Percentiles rank a stretch among this genome's conserved stretches.
Evolutionary conservation across 768 basidiomycete genomes (phyloP).

Genomic region (Agrocybe pediades): DNA sequence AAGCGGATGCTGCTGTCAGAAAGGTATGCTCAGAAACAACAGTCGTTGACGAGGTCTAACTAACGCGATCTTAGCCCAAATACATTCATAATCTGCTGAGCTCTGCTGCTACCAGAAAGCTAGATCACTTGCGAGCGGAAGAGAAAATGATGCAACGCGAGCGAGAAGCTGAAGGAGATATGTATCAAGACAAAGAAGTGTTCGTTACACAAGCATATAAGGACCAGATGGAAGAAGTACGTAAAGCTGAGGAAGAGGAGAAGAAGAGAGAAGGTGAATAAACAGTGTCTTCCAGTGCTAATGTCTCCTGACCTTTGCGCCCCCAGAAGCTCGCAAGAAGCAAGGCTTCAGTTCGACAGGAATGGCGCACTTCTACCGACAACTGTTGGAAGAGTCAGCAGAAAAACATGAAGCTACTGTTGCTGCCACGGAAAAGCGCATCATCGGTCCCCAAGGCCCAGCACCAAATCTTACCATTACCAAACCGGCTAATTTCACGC

Average conservation of each 20-base stretch:
- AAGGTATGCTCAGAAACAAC: constrained; percentile 53
- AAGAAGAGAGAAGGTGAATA: constrained; percentile 78
- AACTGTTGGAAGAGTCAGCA: constrained; percentile 77
- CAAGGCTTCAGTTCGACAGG: constrained; percentile 61
- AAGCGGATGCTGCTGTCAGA: constrained; percentile 71
- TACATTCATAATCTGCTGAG: constrained; percentile 82
- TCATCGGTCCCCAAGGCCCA: constrained; percentile 66
- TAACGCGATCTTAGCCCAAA: constrained; percentile 67
- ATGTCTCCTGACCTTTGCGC: background rate
- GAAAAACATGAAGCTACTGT: constrained; percentile 86
- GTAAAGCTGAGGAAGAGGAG: constrained; percentile 92
- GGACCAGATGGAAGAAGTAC: constrained; percentile 91
- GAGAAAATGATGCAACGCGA: constrained; percentile 97
- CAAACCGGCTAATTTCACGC: constrained; percentile 65
- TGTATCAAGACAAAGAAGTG: constrained; percentile 92
- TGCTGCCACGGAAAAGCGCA: constrained; percentile 66
- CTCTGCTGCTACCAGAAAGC: constrained; percentile 82
- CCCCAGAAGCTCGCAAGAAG: constrained; percentile 60
- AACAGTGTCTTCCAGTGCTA: background rate
- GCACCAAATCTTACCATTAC: constrained; percentile 72
- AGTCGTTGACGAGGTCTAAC: background rate
- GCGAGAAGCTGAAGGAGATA: constrained; percentile 89
- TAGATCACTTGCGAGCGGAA: constrained; percentile 92
- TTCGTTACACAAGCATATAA: constrained; percentile 98
- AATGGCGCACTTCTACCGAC: constrained; percentile 85